These are phyloP conservation scores for Talaromyces pinophilus DNA, from an alignment of 2,329 filamentous ascomycete species.

Conservation along the genomic window DNA sequence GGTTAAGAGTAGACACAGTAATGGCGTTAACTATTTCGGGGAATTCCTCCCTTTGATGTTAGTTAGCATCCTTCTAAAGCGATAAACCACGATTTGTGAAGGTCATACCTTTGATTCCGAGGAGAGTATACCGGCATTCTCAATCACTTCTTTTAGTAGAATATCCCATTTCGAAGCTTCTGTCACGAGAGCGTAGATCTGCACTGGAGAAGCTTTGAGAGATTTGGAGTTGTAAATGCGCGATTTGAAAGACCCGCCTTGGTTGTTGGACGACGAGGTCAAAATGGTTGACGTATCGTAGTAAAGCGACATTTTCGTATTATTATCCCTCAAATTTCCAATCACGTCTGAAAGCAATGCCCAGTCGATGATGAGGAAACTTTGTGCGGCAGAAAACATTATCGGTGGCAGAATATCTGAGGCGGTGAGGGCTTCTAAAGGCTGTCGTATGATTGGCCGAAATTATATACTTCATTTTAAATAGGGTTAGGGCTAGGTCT, in stretches of 20 bases:
- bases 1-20: slow-evolving; percentile 75
- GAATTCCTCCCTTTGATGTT: slow-evolving; percentile 35
- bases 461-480: background rate
- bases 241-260: slow-evolving; percentile 81
- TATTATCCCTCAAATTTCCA: background rate
- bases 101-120: slow-evolving; percentile 75
- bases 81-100: slow-evolving; percentile 12
- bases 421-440: background rate
- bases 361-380: background rate
- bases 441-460: background rate
- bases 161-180: slow-evolving; percentile 90
- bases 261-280: slow-evolving; percentile 55
- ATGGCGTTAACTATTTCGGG: slow-evolving; percentile 68
- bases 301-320: slow-evolving; percentile 78
- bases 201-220: slow-evolving; percentile 74
- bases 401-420: background rate
- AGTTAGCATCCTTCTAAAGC: slow-evolving; percentile 34
- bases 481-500: background rate
- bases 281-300: slow-evolving; percentile 83
- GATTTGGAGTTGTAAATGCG: slow-evolving; percentile 73
- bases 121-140: slow-evolving; percentile 72
- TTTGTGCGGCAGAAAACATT: slow-evolving; percentile 2
- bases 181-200: slow-evolving; percentile 82
- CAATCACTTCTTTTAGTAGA: slow-evolving; percentile 85
- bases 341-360: background rate